Evolutionary conservation across 2,329 filamentous ascomycete species (phyloP).

Genomic region (Ophiostoma pallidulum): DNA sequence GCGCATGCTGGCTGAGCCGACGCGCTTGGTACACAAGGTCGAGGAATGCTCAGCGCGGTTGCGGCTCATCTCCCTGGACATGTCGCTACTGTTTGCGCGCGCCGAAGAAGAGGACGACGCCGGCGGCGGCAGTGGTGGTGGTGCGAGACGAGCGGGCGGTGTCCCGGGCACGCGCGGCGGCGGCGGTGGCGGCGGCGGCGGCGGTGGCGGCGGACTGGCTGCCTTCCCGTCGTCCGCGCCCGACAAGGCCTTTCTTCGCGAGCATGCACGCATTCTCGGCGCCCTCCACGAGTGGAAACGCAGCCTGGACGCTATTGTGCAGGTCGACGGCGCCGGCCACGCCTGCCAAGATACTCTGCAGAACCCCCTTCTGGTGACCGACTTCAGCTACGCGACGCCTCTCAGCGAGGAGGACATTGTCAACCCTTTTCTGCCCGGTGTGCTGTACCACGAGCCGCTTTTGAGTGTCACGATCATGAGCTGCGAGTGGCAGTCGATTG

Average conservation of each 20-base stretch:
- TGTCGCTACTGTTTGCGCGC: conserved; percentile 66
- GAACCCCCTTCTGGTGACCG: conserved; percentile 40
- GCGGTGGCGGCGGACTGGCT: conserved; percentile 16
- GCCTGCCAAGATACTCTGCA: background rate
- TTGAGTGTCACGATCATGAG: conserved; percentile 66
- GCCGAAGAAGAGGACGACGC: conserved; percentile 30
- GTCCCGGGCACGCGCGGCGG: no score
- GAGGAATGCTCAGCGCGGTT: conserved; percentile 57
- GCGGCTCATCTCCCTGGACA: conserved; percentile 67
- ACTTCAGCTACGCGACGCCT: conserved; percentile 47
- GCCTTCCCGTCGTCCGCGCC: conserved; percentile 30
- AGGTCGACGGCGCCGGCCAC: background rate
- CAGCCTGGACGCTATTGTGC: conserved; percentile 28
- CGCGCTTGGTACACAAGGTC: conserved; percentile 55
- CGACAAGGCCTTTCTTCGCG: conserved; percentile 52
- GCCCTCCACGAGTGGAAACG: conserved; percentile 38
- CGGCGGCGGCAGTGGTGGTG: conserved; percentile 50
- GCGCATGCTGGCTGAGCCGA: conserved; percentile 49
- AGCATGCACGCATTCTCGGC: conserved; percentile 47
- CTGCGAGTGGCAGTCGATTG: conserved; percentile 69
- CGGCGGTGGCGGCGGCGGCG: conserved; percentile 57
- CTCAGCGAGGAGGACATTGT: conserved; percentile 57
- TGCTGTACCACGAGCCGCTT: conserved; percentile 60
- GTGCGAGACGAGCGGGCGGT: no score
- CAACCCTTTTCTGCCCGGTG: conserved; percentile 59